Evolutionary conservation across 2,329 filamentous ascomycete genomes (phyloP), one percentile per base, ranked within the genome.

Genomic region (Myriosclerotinia scirpicola): DNA sequence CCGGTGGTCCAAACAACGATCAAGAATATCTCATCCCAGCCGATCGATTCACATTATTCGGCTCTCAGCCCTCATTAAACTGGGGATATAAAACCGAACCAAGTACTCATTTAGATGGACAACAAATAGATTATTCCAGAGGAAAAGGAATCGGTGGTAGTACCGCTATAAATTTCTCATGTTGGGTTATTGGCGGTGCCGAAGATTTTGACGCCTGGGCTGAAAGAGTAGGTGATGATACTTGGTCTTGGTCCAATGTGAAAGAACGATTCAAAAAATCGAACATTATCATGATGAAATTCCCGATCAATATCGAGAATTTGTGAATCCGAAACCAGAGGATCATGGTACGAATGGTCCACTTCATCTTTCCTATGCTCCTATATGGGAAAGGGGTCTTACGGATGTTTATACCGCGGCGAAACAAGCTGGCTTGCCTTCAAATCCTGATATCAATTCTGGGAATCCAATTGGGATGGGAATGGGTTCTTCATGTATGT

Each of bases 201-300:
- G 85, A 85, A 62, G 87, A 90, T 69, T 89, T 86, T 68, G 81
- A 90, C 38, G 80, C 84, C 64, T 89, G 87, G 85, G 85, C 85
- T 0, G 76, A 79, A 0, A 68, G 83, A 2, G 82, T 85, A 0
- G 84, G 77, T 0, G 87, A 90, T 69, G 80, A 85, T 5, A 73
- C 77, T 0, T 90, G 83, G 74, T 69, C 71, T 2, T 90, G 86
- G 87, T 76, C 81, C 2, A 77, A 79, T 54, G 83, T 85, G 38
- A 79, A 84, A 66, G 67, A 75, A 3, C 79, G 83, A 0, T 84
- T 82, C 71, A 83, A 83, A 68, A 74, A 20, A 78, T 89, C 22
- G 86, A 88, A 73, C 81, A 77, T 0, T 87, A 85, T 70, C 79
- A 86, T 66, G 75, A 76, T 0, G 71, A 78, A 1, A 69, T 81